Percentiles rank a stretch among this genome's conserved stretches.
Conservation (phyloP, 768 basidiomycete genomes). For the Suillus plorans region DNA sequence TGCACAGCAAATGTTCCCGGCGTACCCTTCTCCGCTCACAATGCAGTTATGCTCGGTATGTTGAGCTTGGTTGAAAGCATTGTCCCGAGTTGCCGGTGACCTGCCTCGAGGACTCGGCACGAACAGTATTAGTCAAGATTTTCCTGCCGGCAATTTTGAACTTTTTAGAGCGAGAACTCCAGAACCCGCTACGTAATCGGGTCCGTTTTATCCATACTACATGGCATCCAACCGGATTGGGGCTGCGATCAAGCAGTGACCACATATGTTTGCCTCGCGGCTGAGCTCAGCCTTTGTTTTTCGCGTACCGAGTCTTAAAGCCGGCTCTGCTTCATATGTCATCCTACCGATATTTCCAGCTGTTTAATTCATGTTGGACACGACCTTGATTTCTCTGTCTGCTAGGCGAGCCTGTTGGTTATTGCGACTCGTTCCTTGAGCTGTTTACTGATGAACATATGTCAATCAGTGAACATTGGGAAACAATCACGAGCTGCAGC, state of each 20-base stretch:
- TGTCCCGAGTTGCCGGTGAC: slow-evolving; percentile 1
- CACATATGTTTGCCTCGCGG: background rate
- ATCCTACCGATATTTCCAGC: background rate
- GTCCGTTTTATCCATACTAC: background rate
- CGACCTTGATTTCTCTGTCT: background rate
- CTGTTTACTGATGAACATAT: slow-evolving; percentile 1
- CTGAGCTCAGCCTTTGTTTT: background rate
- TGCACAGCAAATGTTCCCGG: background rate
- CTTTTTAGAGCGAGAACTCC: background rate
- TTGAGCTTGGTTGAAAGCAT: background rate
- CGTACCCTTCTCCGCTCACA: background rate
- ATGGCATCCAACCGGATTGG: slow-evolving; percentile 1
- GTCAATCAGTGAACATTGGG: slow-evolving; percentile 8
- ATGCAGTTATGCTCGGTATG: background rate
- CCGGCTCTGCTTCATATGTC: background rate
- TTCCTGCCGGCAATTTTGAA: slow-evolving; percentile 4
- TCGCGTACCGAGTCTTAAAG: background rate
- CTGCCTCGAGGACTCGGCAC: background rate
- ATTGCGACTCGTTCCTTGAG: background rate
- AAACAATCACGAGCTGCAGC: slow-evolving; percentile 13
- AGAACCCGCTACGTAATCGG: slow-evolving; percentile 4
- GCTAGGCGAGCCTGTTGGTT: background rate
- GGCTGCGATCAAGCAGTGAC: slow-evolving; percentile 1
- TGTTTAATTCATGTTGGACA: background rate
- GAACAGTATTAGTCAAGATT: background rate